Conservation (phyloP, 108 stramenopile genomes). For the Cyclotella atomus region DNA sequence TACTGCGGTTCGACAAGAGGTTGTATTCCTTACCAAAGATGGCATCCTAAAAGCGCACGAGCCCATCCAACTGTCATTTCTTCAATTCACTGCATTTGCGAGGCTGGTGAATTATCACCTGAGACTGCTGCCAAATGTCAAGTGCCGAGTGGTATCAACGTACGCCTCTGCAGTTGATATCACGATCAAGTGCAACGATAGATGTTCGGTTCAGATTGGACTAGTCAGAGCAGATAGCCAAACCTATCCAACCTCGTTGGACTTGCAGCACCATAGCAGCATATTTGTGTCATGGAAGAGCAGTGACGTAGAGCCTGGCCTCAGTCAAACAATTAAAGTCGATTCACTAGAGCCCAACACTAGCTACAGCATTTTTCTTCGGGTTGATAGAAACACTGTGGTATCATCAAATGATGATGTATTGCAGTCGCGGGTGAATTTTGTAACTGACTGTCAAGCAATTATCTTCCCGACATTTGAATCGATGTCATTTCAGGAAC, state of each 20-base stretch:
- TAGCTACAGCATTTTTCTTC: neutral
- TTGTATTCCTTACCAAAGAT: neutral
- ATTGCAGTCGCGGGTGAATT: slow-evolving; percentile 1
- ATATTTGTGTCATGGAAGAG: slow-evolving; percentile 6
- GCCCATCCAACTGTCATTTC: slow-evolving; percentile 3
- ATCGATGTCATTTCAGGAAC: neutral
- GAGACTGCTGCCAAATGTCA: neutral
- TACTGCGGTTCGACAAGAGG: neutral
- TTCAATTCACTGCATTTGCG: slow-evolving; percentile 12
- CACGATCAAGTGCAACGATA: neutral
- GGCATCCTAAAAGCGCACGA: neutral
- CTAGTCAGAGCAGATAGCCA: neutral
- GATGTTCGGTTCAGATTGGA: slow-evolving; percentile 7
- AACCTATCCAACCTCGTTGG: neutral
- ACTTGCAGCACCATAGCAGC: neutral
- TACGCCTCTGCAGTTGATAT: neutral
- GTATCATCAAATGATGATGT: slow-evolving; percentile 7
- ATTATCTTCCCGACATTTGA: neutral
- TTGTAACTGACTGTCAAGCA: slow-evolving; percentile 1
- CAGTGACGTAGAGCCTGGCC: neutral
- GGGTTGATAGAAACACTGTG: neutral
- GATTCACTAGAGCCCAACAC: slow-evolving; percentile 13
- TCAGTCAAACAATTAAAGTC: neutral
- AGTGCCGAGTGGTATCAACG: neutral
- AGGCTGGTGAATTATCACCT: slow-evolving; percentile 8